Evolutionary conservation across 225 moss, liverwort and hornwort species (phyloP).

Genomic region (Asterella californica): DNA sequence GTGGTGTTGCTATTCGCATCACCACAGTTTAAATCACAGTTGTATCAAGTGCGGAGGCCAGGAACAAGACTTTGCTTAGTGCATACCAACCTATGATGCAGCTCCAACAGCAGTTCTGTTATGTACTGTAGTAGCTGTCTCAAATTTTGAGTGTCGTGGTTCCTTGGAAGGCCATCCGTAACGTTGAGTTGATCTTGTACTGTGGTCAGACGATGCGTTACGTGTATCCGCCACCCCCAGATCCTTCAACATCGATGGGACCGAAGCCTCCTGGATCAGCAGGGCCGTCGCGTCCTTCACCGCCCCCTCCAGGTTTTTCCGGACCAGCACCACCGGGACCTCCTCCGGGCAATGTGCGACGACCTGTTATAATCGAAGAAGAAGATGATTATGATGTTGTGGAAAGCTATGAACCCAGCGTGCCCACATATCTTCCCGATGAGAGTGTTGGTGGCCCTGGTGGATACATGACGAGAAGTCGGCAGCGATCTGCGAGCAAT

Average conservation of each 20-base stretch:
- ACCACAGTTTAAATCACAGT: background rate
- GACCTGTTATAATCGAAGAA: conserved; percentile 24
- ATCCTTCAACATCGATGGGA: background rate
- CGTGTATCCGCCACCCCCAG: background rate
- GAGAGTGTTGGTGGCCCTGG: conserved; percentile 11
- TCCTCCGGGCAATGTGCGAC: conserved; percentile 13
- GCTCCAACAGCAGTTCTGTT: background rate
- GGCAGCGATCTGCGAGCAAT: conserved; percentile 2
- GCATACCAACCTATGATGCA: background rate
- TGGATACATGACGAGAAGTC: conserved; percentile 24
- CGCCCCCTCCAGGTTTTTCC: conserved; percentile 8
- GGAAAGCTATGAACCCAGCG: conserved; percentile 20
- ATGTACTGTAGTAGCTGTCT: background rate
- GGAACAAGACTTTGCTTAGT: background rate
- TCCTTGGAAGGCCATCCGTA: background rate
- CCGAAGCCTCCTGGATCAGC: conserved; percentile 11
- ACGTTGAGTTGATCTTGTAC: background rate
- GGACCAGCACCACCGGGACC: conserved; percentile 3
- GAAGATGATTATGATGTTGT: conserved; percentile 27
- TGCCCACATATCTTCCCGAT: conserved; percentile 20
- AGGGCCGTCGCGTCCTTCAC: background rate
- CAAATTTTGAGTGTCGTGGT: background rate
- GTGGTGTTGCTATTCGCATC: conserved; percentile 7
- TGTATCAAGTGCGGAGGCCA: too few species aligned
- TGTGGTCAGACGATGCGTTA: conserved; percentile 13